Percentiles rank a stretch among this genome's conserved stretches.
These are phyloP conservation scores for Carex cristatella DNA, from an alignment of 176 grass and related monocot species.

Conservation along the genomic window DNA sequence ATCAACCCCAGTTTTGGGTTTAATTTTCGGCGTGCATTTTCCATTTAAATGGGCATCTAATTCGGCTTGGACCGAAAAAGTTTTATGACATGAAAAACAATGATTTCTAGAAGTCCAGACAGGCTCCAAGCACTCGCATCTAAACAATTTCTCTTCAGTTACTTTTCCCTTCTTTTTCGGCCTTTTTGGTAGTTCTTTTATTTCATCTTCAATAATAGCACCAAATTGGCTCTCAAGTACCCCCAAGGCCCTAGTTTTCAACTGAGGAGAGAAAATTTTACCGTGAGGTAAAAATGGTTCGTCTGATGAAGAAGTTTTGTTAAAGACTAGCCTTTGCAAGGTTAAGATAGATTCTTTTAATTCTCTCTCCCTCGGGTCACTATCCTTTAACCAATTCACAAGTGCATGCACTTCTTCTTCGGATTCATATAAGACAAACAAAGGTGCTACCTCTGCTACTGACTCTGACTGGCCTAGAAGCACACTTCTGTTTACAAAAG, in stretches of 20 bases:
- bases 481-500: conserved; percentile 23
- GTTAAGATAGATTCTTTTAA: conserved; percentile 77
- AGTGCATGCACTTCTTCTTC: conserved; percentile 66
- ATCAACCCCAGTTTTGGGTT: conserved; percentile 27
- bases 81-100: conserved; percentile 75
- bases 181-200: conserved; percentile 52
- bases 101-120: conserved; percentile 74
- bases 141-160: conserved; percentile 58
- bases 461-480: conserved; percentile 36
- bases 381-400: conserved; percentile 65
- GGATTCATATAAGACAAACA: conserved; percentile 73
- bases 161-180: conserved; percentile 51
- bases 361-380: conserved; percentile 79
- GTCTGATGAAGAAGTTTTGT: conserved; percentile 26
- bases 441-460: conserved; percentile 43
- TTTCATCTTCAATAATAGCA: conserved; percentile 42
- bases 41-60: conserved; percentile 70
- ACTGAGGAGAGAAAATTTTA: conserved; percentile 31
- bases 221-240: conserved; percentile 75
- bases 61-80: conserved; percentile 43
- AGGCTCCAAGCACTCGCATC: conserved; percentile 82
- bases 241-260: conserved; percentile 56
- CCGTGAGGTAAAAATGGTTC: conserved; percentile 22
- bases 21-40: conserved; percentile 43
- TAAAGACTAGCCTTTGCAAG: conserved; percentile 58